These are phyloP conservation scores for Peziza echinospora DNA, from an alignment of 495 filamentous ascomycete species.

Conservation along the genomic window DNA sequence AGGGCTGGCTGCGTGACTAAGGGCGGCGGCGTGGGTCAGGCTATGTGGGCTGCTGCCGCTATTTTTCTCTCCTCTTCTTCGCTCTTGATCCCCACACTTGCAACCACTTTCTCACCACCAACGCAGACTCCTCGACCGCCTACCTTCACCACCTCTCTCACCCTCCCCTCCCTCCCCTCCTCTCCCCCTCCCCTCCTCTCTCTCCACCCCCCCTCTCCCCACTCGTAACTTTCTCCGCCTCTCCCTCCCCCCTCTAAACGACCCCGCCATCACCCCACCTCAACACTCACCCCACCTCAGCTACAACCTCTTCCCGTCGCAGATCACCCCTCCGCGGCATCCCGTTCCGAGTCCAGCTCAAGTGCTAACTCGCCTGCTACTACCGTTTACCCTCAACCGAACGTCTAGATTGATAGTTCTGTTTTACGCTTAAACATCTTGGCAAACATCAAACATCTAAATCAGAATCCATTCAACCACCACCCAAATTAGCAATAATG, in stretches of 20 bases:
- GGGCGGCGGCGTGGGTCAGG: no score
- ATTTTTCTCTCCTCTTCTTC: not conserved
- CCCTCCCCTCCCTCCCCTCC: not conserved
- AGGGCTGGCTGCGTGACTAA: no score
- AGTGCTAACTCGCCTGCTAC: no score
- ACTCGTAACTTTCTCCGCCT: not conserved
- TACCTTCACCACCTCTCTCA: not conserved
- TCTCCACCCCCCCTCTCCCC: not conserved
- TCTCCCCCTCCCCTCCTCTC: not conserved
- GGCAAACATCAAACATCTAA: conserved; percentile 3
- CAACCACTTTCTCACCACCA: not conserved
- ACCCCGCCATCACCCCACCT: not conserved
- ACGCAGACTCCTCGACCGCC: not conserved
- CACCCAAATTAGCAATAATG: conserved; percentile 10
- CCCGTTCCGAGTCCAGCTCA: no score
- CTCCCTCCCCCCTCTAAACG: not conserved
- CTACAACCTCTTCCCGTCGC: no score
- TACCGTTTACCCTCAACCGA: no score
- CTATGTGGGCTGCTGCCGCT: no score
- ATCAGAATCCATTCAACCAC: conserved; percentile 3
- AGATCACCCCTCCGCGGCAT: no score
- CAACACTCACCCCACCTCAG: not conserved
- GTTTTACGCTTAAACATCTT: no score
- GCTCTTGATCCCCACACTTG: not conserved
- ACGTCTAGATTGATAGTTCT: no score